Percentiles rank a stretch among this genome's conserved stretches.
Conservation (phyloP, 306 rosid genomes). For the Pachyrhizus erosus region DNA sequence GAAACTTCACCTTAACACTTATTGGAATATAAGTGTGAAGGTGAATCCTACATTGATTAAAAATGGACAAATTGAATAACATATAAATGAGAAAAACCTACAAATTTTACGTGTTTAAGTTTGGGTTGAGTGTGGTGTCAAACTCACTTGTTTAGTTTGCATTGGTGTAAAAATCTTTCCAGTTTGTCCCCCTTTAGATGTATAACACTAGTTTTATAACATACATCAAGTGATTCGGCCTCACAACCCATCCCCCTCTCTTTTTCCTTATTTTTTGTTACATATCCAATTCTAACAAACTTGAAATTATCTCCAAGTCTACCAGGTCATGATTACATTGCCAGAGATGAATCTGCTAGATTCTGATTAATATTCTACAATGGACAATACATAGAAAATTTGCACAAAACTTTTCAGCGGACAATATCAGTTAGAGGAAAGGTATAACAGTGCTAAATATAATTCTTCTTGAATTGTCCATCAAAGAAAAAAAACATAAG, state of each 20-base stretch:
- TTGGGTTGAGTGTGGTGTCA: no score
- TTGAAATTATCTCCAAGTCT: background rate
- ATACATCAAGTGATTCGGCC: constrained; percentile 15
- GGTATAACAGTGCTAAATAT: background rate
- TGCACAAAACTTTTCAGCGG: constrained; percentile 2
- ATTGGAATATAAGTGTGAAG: no score
- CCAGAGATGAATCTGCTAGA: background rate
- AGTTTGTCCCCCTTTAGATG: no score
- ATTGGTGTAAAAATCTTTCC: no score
- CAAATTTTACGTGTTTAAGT: no score
- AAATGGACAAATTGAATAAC: no score
- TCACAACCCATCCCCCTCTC: background rate
- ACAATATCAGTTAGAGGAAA: background rate
- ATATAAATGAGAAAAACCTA: no score
- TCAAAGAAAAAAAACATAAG: background rate
- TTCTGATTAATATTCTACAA: background rate
- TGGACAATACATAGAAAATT: constrained; percentile 4
- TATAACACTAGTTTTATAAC: no score
- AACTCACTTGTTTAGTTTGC: no score
- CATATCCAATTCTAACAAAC: constrained; percentile 27
- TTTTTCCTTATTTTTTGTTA: background rate
- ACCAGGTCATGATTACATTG: background rate
- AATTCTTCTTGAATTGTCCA: background rate
- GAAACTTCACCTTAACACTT: no score
- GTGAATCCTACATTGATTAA: no score